Evolutionary conservation across 2,329 filamentous ascomycete species (phyloP).

Genomic region (Lachnellula occidentalis): DNA sequence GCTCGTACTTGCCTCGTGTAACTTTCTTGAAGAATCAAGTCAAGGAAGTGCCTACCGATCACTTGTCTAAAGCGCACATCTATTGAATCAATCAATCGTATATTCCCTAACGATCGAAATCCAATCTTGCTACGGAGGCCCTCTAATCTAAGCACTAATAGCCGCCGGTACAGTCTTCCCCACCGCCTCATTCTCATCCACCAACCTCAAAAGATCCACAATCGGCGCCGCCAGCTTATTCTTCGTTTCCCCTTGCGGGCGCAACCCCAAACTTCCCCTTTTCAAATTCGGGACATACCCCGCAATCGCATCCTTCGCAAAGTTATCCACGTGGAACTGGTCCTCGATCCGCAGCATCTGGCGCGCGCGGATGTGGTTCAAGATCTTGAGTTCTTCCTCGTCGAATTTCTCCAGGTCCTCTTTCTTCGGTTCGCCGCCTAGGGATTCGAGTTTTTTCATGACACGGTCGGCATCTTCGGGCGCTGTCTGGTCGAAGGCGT

Average conservation of each 20-base stretch:
- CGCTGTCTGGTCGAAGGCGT: constrained; percentile 25
- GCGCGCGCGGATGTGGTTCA: constrained; percentile 29
- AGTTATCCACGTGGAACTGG: constrained; percentile 31
- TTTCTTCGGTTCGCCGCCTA: not conserved
- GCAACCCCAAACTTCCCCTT: constrained; percentile 23
- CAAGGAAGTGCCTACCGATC: too few species aligned
- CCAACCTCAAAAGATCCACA: not conserved
- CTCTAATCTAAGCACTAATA: not conserved
- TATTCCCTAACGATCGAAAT: too few species aligned
- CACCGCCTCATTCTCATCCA: too few species aligned
- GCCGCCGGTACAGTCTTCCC: too few species aligned
- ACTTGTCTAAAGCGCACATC: too few species aligned
- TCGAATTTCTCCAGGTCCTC: constrained; percentile 1
- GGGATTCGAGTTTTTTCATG: not conserved
- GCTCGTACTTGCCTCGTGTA: too few species aligned
- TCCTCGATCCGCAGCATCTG: constrained; percentile 32
- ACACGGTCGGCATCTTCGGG: constrained; percentile 5
- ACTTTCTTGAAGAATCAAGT: too few species aligned
- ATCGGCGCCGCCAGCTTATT: not conserved
- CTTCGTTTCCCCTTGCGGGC: not conserved
- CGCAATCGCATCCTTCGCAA: constrained; percentile 28
- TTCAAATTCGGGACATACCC: constrained; percentile 25
- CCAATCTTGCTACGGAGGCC: not conserved
- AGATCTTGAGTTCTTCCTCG: constrained; percentile 10
- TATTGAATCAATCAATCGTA: too few species aligned